Evolutionary conservation across 768 basidiomycete genomes (phyloP), one percentile per base, ranked within the genome.

Genomic region (Lentinula edodes): DNA sequence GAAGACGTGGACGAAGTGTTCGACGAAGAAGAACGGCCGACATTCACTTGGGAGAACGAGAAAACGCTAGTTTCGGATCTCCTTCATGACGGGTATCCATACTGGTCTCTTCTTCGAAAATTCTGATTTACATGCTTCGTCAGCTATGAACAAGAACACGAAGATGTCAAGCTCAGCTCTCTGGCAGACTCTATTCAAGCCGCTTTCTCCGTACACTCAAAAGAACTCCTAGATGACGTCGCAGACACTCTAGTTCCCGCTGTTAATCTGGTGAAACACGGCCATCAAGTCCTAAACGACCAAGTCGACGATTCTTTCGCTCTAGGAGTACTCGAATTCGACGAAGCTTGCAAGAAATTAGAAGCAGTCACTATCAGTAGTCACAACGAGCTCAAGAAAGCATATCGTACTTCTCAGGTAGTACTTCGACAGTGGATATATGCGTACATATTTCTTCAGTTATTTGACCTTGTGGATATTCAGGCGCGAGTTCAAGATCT

Each of bases 31-130:
- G 46, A 16, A 66, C 67, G 1, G 67, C 72, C 51, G 20, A 52
- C 59, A 23, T 83, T 82, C 66, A 68, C 71, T 36, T 85, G 82
- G 82, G 78, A 83, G 42, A 79, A 82, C 63, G 82, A 83, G 66
- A 70, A 68, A n/a, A 82, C 82, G 2, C 73, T 85, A 38, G 74
- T 82, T n/a, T 75, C 78, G 15, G 78, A 78, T 48, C 71, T 84
- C 20, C 68, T 83, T 68, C 75, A 80, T 42, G 75, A 77, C 53
- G 73, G 68, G 80, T 80, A 68, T 63, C 72, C 62, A 28, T 15
- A 13, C 61, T 38, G 54, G 20, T 62, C 55, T 38, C 54, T 28
- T 28, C n/a, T 32, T 15, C 8, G 6, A 32, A 57, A n/a, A 36
- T n/a, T 59, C 62, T 45, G 12, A 38, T 57, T 50, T 64, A 51